Evolutionary conservation across 352 stramenopile genomes (phyloP), one percentile per base, ranked within the genome.

Genomic region (Labyrinthula sp.): DNA sequence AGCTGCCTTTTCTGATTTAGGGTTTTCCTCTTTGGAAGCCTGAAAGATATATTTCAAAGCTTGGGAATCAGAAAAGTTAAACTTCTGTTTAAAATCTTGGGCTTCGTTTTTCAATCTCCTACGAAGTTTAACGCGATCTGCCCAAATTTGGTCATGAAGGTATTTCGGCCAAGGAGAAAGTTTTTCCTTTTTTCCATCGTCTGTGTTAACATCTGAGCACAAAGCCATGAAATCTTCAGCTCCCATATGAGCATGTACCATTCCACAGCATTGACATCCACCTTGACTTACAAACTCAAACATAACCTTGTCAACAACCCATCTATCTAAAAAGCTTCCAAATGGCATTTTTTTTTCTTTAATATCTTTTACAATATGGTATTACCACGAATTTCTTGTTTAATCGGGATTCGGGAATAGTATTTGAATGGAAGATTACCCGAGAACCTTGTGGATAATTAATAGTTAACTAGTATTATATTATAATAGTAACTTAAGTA

Each of bases 201-300:
- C 80, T 15, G 78, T 86, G 54, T 94, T 77, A 65, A 75, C 56
- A 57, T 94, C 80, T 3, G 73, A 86, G 61, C 84, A 88, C 35
- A 70, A 70, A 31, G 76, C 63, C 25, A 82, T 81, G 18, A 92
- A 66, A 20, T 56, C 66, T 43, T 61, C 72, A 38, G 69, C 71
- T 60, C 71, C 74, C 78, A 79, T 83, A 65, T 65, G 80, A 57
- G 67, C 64, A 38, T 87, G 71, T 37, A 67, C 69, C 39, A 89
- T 77, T 2, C 74, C 74, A 34, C 79, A 91, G 60, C 82, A 94
- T 20, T 71, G 82, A 40, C 79, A 89, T 15, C 69, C 70, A 10
- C 78, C 77, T 59, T 85, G 60, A n/a, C 7, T 79, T 28, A 90
- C 67, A 58, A 88, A 89, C 52, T 91, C 75, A 64, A 92, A 93